Evolutionary conservation across 768 basidiomycete species (phyloP).

Genomic region (Rhodosporidiobolus odoratus): DNA sequence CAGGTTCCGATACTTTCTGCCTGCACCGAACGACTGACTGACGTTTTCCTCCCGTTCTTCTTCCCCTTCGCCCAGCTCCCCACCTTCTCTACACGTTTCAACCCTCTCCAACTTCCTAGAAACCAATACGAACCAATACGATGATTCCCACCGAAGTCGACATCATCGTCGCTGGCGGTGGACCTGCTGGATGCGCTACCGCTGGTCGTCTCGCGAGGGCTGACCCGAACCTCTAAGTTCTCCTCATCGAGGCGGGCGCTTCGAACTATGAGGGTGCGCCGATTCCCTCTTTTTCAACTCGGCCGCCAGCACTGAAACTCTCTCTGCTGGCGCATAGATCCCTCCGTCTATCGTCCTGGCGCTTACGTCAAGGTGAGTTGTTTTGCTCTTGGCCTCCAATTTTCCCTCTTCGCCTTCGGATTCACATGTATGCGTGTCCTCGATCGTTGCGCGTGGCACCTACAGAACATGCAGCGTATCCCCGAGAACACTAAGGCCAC

Average conservation of each 20-base stretch:
- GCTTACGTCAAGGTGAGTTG: constrained; percentile 52
- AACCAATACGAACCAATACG: background rate
- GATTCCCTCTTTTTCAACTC: background rate
- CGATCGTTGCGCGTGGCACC: constrained; percentile 45
- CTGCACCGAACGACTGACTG: too few species aligned
- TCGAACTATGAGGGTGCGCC: constrained; percentile 11
- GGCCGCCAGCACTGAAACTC: background rate
- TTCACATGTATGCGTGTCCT: background rate
- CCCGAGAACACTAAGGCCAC: constrained; percentile 55
- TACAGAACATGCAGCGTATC: constrained; percentile 65
- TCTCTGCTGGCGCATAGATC: constrained; percentile 51
- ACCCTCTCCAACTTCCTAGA: background rate
- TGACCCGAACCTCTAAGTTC: constrained; percentile 66
- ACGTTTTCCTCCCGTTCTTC: too few species aligned
- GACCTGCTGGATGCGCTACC: constrained; percentile 56
- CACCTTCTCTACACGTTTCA: background rate
- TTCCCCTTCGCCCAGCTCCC: background rate
- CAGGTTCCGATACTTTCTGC: too few species aligned
- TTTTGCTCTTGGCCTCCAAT: too few species aligned
- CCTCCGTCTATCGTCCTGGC: constrained; percentile 62
- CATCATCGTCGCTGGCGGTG: constrained; percentile 58
- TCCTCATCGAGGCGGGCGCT: constrained; percentile 59
- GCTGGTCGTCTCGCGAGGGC: constrained; percentile 67
- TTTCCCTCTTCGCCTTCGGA: constrained; percentile 44
- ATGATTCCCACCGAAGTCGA: constrained; percentile 57